Evolutionary conservation across 129 eudicot species (phyloP).

Genomic region (Calendula officinalis): DNA sequence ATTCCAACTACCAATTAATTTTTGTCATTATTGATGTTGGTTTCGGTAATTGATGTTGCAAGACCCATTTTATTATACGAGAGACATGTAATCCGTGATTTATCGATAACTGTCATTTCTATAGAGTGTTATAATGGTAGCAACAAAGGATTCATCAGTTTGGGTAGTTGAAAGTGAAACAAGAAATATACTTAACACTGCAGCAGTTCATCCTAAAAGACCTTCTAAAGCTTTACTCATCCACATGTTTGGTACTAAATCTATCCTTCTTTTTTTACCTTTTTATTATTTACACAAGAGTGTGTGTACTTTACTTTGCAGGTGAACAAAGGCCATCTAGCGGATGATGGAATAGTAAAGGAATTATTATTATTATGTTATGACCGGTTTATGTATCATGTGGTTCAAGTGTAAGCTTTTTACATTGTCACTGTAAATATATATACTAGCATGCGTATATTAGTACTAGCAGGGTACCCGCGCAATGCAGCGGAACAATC

Average conservation of each 20-base stretch:
- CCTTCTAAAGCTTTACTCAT: conserved; percentile 65
- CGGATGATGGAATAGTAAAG: conserved; percentile 20
- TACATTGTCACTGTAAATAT: not conserved
- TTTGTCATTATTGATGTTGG: conserved; percentile 36
- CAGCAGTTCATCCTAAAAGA: conserved; percentile 61
- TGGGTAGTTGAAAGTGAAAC: too few relatives aligned
- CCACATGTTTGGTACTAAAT: conserved; percentile 58
- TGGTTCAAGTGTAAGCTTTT: conserved; percentile 49
- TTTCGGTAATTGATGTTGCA: conserved; percentile 59
- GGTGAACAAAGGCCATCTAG: too few relatives aligned
- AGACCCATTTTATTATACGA: conserved; percentile 56
- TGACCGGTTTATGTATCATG: conserved; percentile 71
- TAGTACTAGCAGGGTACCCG: too few relatives aligned
- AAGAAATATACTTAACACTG: conserved; percentile 46
- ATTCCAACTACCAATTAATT: not conserved
- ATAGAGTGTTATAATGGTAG: conserved; percentile 54
- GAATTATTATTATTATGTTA: conserved; percentile 61
- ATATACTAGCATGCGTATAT: not conserved
- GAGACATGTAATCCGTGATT: conserved; percentile 60
- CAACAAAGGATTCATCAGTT: conserved; percentile 47
- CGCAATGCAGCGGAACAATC: too few relatives aligned
- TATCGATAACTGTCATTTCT: conserved; percentile 61
- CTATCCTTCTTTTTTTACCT: conserved; percentile 13
- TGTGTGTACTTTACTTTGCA: conserved; percentile 7
- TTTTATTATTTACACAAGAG: conserved; percentile 1